Percentiles rank a stretch among this genome's conserved stretches.
Conservation (phyloP, 1,284 basidiomycete genomes). For the Microbotryomycetes sp. region DNA sequence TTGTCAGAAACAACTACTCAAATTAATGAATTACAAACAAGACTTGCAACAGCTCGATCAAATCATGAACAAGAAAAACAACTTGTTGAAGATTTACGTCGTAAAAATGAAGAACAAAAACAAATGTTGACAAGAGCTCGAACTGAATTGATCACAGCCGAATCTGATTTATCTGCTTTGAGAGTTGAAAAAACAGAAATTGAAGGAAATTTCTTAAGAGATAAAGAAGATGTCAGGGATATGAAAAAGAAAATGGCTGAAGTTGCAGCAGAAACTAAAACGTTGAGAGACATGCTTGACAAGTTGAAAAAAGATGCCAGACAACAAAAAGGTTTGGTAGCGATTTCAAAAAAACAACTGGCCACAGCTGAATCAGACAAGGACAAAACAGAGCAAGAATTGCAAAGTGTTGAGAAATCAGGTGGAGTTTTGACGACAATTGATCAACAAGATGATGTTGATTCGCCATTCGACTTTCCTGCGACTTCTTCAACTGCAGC, state of each 20-base stretch:
- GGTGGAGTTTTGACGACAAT: neutral
- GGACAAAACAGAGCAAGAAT: slow-evolving; percentile 62
- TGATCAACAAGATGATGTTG: slow-evolving; percentile 1
- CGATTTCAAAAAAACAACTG: slow-evolving; percentile 92
- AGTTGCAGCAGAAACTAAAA: slow-evolving; percentile 64
- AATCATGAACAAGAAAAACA: slow-evolving; percentile 80
- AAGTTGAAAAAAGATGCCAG: slow-evolving; percentile 88
- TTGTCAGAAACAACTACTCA: slow-evolving; percentile 58
- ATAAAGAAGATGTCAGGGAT: slow-evolving; percentile 89
- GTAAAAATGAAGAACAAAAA: slow-evolving; percentile 64
- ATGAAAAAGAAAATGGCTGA: slow-evolving; percentile 79
- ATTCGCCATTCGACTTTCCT: slow-evolving; percentile 26
- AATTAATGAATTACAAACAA: slow-evolving; percentile 44
- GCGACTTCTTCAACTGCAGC: slow-evolving; percentile 26
- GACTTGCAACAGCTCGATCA: slow-evolving; percentile 48
- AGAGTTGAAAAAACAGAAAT: slow-evolving; percentile 87
- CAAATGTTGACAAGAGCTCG: slow-evolving; percentile 67
- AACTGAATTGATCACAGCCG: slow-evolving; percentile 77
- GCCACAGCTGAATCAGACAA: slow-evolving; percentile 73
- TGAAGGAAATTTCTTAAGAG: slow-evolving; percentile 76
- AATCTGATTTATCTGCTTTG: slow-evolving; percentile 85
- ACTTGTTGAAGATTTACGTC: slow-evolving; percentile 64
- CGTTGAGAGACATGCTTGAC: slow-evolving; percentile 69
- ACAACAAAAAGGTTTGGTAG: slow-evolving; percentile 89
- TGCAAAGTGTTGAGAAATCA: slow-evolving; percentile 13